A percentile compares a stretch with the other conserved stretches of the same genome.
These are phyloP conservation scores for Byssothecium circinans DNA, from an alignment of 2,329 filamentous ascomycete species.

Conservation along the genomic window DNA sequence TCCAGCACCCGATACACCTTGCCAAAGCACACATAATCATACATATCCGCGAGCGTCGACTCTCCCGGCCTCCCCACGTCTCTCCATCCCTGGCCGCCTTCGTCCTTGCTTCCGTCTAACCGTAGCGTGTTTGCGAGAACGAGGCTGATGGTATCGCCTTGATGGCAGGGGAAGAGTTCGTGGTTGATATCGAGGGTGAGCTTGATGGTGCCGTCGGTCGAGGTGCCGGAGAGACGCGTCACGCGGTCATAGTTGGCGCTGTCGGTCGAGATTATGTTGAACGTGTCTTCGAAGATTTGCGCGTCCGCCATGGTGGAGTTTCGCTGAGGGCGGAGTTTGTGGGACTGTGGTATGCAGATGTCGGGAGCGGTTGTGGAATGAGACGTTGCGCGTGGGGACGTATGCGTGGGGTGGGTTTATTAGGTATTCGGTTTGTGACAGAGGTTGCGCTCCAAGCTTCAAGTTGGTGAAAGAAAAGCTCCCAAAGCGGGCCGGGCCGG, in stretches of 20 bases:
- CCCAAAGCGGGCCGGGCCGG: background rate
- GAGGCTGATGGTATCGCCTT: conserved; percentile 76
- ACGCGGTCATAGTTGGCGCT: conserved; percentile 93
- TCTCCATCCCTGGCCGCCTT: conserved; percentile 67
- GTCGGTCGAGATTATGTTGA: conserved; percentile 78
- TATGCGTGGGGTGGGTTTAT: too few relatives aligned
- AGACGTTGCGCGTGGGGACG: too few relatives aligned
- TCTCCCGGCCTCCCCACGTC: conserved; percentile 53
- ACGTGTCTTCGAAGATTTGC: conserved; percentile 90
- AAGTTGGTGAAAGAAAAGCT: conserved; percentile 4
- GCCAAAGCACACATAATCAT: conserved; percentile 84
- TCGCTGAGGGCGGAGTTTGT: background rate
- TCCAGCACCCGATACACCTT: conserved; percentile 91
- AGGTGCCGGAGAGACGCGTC: conserved; percentile 77
- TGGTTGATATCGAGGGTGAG: conserved; percentile 92
- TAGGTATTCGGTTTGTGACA: too few relatives aligned
- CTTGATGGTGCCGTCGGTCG: conserved; percentile 72
- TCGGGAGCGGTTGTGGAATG: too few relatives aligned
- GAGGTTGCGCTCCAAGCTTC: background rate
- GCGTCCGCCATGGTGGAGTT: conserved; percentile 74
- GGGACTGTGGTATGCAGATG: background rate
- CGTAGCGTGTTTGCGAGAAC: conserved; percentile 83
- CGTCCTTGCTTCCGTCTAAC: conserved; percentile 73
- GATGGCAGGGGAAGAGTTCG: conserved; percentile 78
- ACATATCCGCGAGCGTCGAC: conserved; percentile 70